Conservation (phyloP, 441 rosid species). For the Erodium moschatum region DNA sequence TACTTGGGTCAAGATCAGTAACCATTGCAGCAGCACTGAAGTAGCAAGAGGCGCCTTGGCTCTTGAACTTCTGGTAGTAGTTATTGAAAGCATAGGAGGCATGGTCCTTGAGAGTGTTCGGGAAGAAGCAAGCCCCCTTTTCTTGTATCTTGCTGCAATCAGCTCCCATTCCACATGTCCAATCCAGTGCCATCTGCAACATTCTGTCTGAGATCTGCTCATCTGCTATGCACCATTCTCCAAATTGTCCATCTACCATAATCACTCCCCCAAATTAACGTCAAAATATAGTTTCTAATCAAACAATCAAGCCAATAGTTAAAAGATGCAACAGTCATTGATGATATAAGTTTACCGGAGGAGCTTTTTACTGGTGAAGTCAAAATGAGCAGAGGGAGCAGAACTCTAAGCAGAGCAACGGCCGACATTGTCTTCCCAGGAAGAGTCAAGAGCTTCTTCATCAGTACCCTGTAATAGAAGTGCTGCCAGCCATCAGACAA, state of each 20-base stretch:
- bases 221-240: conserved; percentile 66
- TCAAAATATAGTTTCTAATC: not conserved
- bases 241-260: conserved; percentile 29
- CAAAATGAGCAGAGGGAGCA: not conserved
- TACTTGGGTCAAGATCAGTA: conserved; percentile 57
- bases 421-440: not conserved
- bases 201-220: conserved; percentile 47
- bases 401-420: not conserved
- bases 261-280: not conserved
- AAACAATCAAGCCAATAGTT: not conserved
- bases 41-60: conserved; percentile 46
- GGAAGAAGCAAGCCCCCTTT: conserved; percentile 38
- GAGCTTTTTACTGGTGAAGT: conserved; percentile 10
- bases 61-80: conserved; percentile 54
- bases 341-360: conserved; percentile 27
- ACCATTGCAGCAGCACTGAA: conserved; percentile 51
- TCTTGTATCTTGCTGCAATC: conserved; percentile 36
- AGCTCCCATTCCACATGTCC: conserved; percentile 60
- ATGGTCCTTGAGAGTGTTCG: conserved; percentile 37
- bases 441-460: not conserved
- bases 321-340: not conserved
- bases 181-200: conserved; percentile 41
- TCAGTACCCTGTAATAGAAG: too few species aligned
- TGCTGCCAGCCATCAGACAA: not conserved
- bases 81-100: conserved; percentile 55